Percentiles rank a stretch among this genome's conserved stretches.
phyloP scores from a whole-genome alignment of 1,284 basidiomycete species.

The Cryptococcus jaspeensis region DNA sequence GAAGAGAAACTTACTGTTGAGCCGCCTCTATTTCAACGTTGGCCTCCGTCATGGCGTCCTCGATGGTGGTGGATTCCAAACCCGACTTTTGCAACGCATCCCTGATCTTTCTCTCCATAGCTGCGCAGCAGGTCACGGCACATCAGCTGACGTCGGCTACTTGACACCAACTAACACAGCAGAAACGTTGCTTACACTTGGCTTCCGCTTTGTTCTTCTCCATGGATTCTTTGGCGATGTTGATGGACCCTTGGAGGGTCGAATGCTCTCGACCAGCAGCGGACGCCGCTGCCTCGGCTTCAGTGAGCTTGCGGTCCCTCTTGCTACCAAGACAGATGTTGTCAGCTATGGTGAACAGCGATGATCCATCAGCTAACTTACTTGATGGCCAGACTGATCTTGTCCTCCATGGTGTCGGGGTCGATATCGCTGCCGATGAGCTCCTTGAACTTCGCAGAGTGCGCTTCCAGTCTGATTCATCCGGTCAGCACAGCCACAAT shows the following conservation, averaged over 20 bases:
- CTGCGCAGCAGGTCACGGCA: too few relatives aligned
- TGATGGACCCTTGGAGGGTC: conserved; percentile 62
- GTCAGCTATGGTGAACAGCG: neutral
- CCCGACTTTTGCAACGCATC: too few relatives aligned
- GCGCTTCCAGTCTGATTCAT: conserved; percentile 31
- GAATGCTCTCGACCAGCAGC: conserved; percentile 61
- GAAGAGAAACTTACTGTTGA: too few relatives aligned
- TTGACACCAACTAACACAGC: too few relatives aligned
- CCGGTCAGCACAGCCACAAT: neutral
- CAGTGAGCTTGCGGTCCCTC: conserved; percentile 63
- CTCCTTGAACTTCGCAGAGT: conserved; percentile 64
- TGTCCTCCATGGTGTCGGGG: conserved; percentile 67
- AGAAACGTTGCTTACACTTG: too few relatives aligned
- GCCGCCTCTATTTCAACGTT: too few relatives aligned
- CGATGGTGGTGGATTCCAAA: too few relatives aligned
- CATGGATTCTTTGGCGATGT: conserved; percentile 62
- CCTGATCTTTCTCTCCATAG: too few relatives aligned
- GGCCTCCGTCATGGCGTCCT: too few relatives aligned
- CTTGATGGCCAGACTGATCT: conserved; percentile 52
- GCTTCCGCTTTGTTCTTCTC: conserved; percentile 57
- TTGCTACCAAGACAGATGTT: conserved; percentile 53
- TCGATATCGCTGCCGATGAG: conserved; percentile 58
- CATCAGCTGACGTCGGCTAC: too few relatives aligned
- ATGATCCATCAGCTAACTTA: neutral
- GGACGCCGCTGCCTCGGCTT: conserved; percentile 59